These are phyloP conservation scores for Naganishia liquefaciens DNA, from an alignment of 1,284 basidiomycete species.

Conservation along the genomic window DNA sequence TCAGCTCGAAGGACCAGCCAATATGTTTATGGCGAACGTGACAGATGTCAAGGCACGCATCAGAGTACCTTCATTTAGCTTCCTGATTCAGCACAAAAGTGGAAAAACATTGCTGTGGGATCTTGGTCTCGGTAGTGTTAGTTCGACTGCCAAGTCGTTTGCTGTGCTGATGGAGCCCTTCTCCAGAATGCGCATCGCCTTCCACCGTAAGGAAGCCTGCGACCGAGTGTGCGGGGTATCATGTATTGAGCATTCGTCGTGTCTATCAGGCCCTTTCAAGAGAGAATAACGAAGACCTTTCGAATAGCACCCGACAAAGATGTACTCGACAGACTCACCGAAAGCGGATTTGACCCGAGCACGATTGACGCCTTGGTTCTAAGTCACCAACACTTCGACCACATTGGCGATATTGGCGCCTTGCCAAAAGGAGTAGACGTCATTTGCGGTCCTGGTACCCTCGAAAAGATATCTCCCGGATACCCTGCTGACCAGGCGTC, in stretches of 20 bases:
- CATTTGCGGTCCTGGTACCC: conserved; percentile 35
- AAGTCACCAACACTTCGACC: conserved; percentile 35
- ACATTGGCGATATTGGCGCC: conserved; percentile 23
- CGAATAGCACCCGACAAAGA: conserved; percentile 30
- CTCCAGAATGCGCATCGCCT: too few species aligned
- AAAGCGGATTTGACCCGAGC: conserved; percentile 31
- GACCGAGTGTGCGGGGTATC: too few species aligned
- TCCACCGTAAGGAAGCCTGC: too few species aligned
- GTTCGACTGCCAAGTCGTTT: background rate
- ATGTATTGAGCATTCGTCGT: too few species aligned
- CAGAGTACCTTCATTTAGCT: conserved; percentile 34
- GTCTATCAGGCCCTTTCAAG: conserved; percentile 4
- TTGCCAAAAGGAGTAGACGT: conserved; percentile 10
- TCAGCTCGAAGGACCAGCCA: conserved; percentile 22
- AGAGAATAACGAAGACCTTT: conserved; percentile 34
- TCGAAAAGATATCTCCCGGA: conserved; percentile 36
- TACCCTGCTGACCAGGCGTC: conserved; percentile 35
- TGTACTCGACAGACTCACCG: conserved; percentile 32
- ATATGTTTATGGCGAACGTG: conserved; percentile 30
- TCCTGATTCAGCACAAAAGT: conserved; percentile 36
- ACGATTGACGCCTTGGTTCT: conserved; percentile 37
- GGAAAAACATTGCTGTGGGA: conserved; percentile 36
- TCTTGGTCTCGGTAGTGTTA: conserved; percentile 35
- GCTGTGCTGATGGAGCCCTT: too few species aligned
- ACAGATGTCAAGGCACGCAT: conserved; percentile 28